Evolutionary conservation across 768 basidiomycete species (phyloP).

Genomic region (Tulasnella sp.): DNA sequence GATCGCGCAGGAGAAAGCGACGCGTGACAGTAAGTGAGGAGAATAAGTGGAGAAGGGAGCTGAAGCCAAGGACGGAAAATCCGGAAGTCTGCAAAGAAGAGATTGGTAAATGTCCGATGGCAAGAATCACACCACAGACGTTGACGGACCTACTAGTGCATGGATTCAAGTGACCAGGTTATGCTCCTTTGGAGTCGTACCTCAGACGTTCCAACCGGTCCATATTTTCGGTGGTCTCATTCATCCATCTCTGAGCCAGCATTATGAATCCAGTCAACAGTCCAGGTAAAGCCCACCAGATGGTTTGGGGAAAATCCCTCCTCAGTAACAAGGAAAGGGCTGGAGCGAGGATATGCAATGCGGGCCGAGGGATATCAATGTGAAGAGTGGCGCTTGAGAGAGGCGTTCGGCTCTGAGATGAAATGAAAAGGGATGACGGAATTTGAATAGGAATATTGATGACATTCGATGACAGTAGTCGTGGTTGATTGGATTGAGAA

Average conservation of each 20-base stretch:
- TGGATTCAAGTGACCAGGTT: too few species aligned
- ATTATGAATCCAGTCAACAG: neutral
- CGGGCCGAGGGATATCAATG: neutral
- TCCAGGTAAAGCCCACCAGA: slow-evolving; percentile 11
- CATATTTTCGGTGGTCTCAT: neutral
- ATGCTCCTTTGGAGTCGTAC: slow-evolving; percentile 10
- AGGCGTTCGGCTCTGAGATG: too few species aligned
- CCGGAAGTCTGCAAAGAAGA: neutral
- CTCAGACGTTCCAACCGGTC: slow-evolving; percentile 8
- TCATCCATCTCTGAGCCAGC: slow-evolving; percentile 6
- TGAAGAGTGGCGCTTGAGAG: too few species aligned
- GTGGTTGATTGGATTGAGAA: neutral
- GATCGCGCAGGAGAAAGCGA: too few species aligned
- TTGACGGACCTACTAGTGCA: too few species aligned
- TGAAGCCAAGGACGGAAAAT: neutral
- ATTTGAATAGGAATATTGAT: too few species aligned
- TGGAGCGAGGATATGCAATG: slow-evolving; percentile 8
- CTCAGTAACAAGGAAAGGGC: slow-evolving; percentile 1
- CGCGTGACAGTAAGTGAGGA: too few species aligned
- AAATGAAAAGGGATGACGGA: too few species aligned
- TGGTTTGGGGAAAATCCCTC: slow-evolving; percentile 4
- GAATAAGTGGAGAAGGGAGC: too few species aligned
- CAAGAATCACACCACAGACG: neutral
- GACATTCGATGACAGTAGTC: neutral
- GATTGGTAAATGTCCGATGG: neutral